These are phyloP conservation scores for Lasiosphaeria hispida DNA, from an alignment of 495 filamentous ascomycete genomes.

Conservation along the genomic window DNA sequence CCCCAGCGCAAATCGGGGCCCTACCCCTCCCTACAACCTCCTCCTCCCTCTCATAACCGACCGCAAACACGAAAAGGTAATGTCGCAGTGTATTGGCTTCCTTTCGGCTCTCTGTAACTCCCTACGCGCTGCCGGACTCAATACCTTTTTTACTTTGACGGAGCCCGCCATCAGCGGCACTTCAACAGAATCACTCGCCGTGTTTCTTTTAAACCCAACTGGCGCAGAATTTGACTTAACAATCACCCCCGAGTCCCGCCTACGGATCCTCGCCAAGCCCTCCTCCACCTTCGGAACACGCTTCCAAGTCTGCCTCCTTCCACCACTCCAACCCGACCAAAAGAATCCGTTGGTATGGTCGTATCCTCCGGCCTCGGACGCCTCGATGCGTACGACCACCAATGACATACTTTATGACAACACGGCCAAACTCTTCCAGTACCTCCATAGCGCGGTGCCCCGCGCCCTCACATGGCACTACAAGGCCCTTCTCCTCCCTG, in stretches of 20 bases:
- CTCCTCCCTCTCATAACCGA: conserved; percentile 65
- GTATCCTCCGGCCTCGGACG: conserved; percentile 16
- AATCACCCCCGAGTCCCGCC: conserved; percentile 35
- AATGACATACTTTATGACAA: conserved; percentile 23
- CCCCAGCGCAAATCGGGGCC: conserved; percentile 34
- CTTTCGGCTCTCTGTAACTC: conserved; percentile 15
- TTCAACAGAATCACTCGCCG: conserved; percentile 21
- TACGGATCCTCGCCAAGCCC: conserved; percentile 34
- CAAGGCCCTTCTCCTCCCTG: neutral
- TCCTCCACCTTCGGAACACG: conserved; percentile 28
- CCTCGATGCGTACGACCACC: neutral
- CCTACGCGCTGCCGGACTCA: conserved; percentile 27
- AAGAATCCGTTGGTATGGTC: conserved; percentile 19
- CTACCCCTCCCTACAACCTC: conserved; percentile 55
- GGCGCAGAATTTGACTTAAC: conserved; percentile 37
- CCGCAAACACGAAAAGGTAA: conserved; percentile 56
- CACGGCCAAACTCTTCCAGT: conserved; percentile 19
- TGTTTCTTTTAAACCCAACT: conserved; percentile 22
- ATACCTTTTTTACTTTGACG: conserved; percentile 24
- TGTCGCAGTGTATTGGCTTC: conserved; percentile 18
- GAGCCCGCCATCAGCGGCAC: conserved; percentile 19
- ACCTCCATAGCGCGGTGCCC: conserved; percentile 26
- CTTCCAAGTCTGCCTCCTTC: conserved; percentile 32
- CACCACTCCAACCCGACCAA: conserved; percentile 12
- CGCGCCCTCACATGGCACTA: conserved; percentile 24